Conservation (phyloP, 1,139 yeast genomes). For the Hansenula lynferdii region DNA sequence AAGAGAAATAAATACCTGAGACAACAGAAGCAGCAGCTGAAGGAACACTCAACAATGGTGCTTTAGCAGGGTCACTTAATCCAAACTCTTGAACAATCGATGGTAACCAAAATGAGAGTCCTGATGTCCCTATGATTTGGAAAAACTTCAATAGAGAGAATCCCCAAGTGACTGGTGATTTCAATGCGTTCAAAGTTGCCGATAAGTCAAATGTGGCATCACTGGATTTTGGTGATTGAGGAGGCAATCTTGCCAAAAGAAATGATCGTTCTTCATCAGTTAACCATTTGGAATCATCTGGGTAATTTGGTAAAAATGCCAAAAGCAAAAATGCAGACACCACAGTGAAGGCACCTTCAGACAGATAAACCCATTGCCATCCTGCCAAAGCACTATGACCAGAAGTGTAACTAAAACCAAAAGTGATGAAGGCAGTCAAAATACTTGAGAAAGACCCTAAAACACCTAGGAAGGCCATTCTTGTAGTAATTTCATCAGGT, state of each 20-base stretch:
- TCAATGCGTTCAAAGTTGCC: constrained; percentile 14
- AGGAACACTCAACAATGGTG: constrained; percentile 15
- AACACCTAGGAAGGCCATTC: constrained; percentile 9
- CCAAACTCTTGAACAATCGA: constrained; percentile 24
- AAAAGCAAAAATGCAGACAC: constrained; percentile 27
- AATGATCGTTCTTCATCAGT: constrained; percentile 29
- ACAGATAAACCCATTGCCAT: constrained; percentile 34
- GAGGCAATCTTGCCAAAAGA: constrained; percentile 20
- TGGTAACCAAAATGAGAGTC: constrained; percentile 26
- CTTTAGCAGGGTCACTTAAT: constrained; percentile 25
- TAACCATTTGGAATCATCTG: constrained; percentile 35
- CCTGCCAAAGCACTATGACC: constrained; percentile 30
- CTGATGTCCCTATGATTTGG: constrained; percentile 27
- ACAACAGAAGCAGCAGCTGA: constrained; percentile 6
- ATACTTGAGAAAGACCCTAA: constrained; percentile 7
- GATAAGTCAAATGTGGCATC: constrained; percentile 14
- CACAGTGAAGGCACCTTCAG: constrained; percentile 34
- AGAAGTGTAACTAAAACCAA: constrained; percentile 11
- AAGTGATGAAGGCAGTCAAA: constrained; percentile 8
- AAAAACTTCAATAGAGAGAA: constrained; percentile 22
- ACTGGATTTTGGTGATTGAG: constrained; percentile 8
- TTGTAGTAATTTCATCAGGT: constrained; percentile 9
- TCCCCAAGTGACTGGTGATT: constrained; percentile 18
- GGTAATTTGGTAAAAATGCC: constrained; percentile 38
- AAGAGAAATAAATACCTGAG: constrained; percentile 8